These are phyloP conservation scores for Hortiboletus campestris DNA, from an alignment of 768 basidiomycete species.

Conservation along the genomic window DNA sequence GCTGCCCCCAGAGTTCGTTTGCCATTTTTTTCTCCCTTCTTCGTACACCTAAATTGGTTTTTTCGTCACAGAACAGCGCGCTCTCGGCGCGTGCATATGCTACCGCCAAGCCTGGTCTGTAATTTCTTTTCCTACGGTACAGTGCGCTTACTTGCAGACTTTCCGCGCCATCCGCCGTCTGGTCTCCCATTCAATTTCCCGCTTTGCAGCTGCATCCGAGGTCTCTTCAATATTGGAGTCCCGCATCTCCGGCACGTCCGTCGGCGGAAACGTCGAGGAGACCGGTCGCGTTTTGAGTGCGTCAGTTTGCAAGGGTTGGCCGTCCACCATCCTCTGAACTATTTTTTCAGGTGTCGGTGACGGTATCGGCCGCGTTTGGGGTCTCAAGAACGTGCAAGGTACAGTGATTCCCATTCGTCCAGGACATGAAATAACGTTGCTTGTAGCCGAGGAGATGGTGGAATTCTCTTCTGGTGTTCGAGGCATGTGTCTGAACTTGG, in stretches of 20 bases:
- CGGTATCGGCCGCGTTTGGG: slow-evolving; percentile 99
- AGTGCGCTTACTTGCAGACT: slow-evolving; percentile 3
- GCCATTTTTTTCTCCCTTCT: slow-evolving; percentile 8
- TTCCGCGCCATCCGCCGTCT: slow-evolving; percentile 8
- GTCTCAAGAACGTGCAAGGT: slow-evolving; percentile 98
- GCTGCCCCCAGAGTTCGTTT: slow-evolving; percentile 58
- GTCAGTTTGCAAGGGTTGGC: slow-evolving; percentile 31
- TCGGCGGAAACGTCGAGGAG: slow-evolving; percentile 96
- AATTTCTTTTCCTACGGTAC: background rate
- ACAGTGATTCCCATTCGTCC: slow-evolving; percentile 15
- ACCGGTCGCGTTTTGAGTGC: slow-evolving; percentile 97
- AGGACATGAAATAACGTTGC: slow-evolving; percentile 3
- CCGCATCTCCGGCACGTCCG: slow-evolving; percentile 89
- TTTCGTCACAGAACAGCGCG: slow-evolving; percentile 37
- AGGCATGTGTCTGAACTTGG: slow-evolving; percentile 99
- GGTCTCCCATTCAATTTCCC: slow-evolving; percentile 26
- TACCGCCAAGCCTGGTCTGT: slow-evolving; percentile 94
- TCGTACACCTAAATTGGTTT: slow-evolving; percentile 5
- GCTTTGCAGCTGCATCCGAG: slow-evolving; percentile 87
- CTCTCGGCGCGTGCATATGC: slow-evolving; percentile 84
- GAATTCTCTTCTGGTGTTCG: slow-evolving; percentile 99
- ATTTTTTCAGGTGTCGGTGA: slow-evolving; percentile 85
- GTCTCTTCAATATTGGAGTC: slow-evolving; percentile 99
- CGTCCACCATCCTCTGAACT: slow-evolving; percentile 6
- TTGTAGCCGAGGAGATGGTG: slow-evolving; percentile 98